These are phyloP conservation scores for Penicillium flavigenum DNA, from an alignment of 495 filamentous ascomycete species.

Conservation along the genomic window DNA sequence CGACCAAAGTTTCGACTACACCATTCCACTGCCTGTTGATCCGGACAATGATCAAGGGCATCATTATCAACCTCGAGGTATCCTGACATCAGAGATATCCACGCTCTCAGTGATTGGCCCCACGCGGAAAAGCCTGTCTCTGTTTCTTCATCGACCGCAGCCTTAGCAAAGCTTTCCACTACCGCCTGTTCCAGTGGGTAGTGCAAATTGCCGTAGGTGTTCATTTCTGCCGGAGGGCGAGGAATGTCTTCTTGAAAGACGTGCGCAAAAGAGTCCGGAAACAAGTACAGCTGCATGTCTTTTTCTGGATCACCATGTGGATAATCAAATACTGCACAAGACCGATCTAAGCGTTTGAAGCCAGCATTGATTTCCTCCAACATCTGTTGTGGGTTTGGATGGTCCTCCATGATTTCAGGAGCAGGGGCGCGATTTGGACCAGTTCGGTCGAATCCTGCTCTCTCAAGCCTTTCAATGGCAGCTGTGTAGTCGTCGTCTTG, in stretches of 20 bases:
- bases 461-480: conserved; percentile 23
- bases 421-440: conserved; percentile 20
- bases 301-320: conserved; percentile 16
- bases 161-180: conserved; percentile 2
- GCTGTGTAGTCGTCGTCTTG: conserved; percentile 23
- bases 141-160: conserved; percentile 1
- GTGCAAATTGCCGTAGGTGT: neutral
- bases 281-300: conserved; percentile 17
- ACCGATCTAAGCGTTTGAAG: conserved; percentile 24
- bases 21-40: conserved; percentile 22
- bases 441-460: conserved; percentile 19
- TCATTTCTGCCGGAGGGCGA: neutral
- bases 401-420: conserved; percentile 20
- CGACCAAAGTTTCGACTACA: conserved; percentile 16
- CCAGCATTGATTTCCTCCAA: conserved; percentile 22
- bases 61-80: conserved; percentile 7
- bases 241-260: neutral
- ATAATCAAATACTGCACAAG: conserved; percentile 25
- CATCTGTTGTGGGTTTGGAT: conserved; percentile 21
- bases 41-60: conserved; percentile 21
- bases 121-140: neutral
- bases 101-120: neutral
- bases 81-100: neutral
- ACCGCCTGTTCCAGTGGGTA: neutral
- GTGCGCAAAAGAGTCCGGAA: conserved; percentile 24